These are phyloP conservation scores for Dalbergia cultrata DNA, from an alignment of 306 rosid species.

Conservation along the genomic window DNA sequence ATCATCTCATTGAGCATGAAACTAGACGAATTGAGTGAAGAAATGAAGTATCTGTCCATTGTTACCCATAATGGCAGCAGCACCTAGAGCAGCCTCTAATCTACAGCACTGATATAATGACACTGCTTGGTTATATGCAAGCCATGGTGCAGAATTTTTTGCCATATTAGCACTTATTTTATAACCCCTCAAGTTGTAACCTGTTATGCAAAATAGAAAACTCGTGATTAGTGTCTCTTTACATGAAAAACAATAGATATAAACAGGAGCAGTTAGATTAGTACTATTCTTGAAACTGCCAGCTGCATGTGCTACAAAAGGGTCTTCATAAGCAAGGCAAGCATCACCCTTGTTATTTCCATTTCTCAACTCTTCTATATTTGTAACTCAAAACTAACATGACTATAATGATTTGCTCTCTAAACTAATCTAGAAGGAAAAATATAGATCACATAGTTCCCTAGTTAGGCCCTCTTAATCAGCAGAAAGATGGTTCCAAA, in stretches of 20 bases:
- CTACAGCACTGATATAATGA: too few relatives aligned
- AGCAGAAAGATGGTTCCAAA: too few relatives aligned
- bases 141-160: constrained; percentile 83
- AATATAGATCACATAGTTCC: too few relatives aligned
- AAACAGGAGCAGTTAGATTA: background rate
- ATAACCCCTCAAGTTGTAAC: constrained; percentile 87
- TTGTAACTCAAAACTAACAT: constrained; percentile 57
- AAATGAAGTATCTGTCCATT: too few relatives aligned
- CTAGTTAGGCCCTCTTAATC: too few relatives aligned
- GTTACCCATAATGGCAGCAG: too few relatives aligned
- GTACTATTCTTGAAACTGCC: constrained; percentile 91
- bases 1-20: too few relatives aligned
- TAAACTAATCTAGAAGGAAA: too few relatives aligned
- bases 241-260: background rate
- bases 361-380: constrained; percentile 87
- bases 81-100: too few relatives aligned
- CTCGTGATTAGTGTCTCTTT: constrained; percentile 19
- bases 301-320: constrained; percentile 96
- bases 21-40: too few relatives aligned
- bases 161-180: constrained; percentile 93
- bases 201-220: constrained; percentile 45
- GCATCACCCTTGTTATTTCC: constrained; percentile 99
- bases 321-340: constrained; percentile 92
- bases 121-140: constrained; percentile 61
- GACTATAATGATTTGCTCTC: too few relatives aligned